Conservation (phyloP, 345 rosid genomes). For the Trapa incisa region DNA sequence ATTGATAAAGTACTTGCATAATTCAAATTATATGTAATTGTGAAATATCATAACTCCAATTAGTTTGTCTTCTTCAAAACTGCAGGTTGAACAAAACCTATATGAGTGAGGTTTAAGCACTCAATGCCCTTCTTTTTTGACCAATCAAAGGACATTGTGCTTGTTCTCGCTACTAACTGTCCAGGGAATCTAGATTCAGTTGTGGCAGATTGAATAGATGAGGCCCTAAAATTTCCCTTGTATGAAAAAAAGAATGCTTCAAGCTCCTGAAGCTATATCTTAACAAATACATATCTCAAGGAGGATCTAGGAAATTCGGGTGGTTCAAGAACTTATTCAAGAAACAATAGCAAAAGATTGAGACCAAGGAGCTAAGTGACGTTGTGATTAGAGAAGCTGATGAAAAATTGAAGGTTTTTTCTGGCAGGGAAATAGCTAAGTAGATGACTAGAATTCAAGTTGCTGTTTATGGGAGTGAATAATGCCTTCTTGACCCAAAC, state of each 20-base stretch:
- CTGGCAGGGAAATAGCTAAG: slow-evolving; percentile 84
- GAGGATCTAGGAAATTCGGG: slow-evolving; percentile 43
- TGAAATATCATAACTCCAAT: too few relatives aligned
- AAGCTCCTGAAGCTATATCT: slow-evolving; percentile 77
- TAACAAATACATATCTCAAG: slow-evolving; percentile 66
- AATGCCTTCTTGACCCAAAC: background rate
- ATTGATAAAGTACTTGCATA: too few relatives aligned
- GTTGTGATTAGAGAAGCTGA: slow-evolving; percentile 18
- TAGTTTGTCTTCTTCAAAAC: too few relatives aligned
- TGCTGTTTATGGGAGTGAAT: slow-evolving; percentile 73
- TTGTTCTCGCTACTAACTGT: slow-evolving; percentile 87
- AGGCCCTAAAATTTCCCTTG: slow-evolving; percentile 20
- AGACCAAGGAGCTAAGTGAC: slow-evolving; percentile 63
- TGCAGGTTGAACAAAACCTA: too few relatives aligned
- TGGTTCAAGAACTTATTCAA: slow-evolving; percentile 40
- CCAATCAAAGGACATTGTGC: slow-evolving; percentile 89
- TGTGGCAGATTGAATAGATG: slow-evolving; percentile 80
- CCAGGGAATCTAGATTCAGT: slow-evolving; percentile 98
- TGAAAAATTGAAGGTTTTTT: slow-evolving; percentile 62
- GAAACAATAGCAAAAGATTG: slow-evolving; percentile 50
- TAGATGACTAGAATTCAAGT: slow-evolving; percentile 88
- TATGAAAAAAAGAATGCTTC: slow-evolving; percentile 63
- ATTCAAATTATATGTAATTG: too few relatives aligned
- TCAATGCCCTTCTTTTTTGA: slow-evolving; percentile 11
- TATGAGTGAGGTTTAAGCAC: too few relatives aligned